Evolutionary conservation across 1,284 basidiomycete genomes (phyloP), one percentile per base, ranked within the genome.

Genomic region (Stygiomarasmius scandens): DNA sequence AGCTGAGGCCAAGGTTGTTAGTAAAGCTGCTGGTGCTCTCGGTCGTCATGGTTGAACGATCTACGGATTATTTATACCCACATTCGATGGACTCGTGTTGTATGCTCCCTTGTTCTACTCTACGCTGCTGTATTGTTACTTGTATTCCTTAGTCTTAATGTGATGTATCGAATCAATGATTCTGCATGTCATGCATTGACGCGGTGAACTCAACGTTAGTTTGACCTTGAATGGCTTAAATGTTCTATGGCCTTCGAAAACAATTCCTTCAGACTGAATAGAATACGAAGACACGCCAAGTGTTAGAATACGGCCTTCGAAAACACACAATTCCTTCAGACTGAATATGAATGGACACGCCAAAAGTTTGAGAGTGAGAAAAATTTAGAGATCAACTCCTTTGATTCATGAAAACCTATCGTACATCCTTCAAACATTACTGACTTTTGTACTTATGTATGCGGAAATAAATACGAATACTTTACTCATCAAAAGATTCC

Each of bases 1-100:
- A 64, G 78, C 77, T 23, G 82, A 85, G 62, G 79, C 80, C 2
- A 84, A 83, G 69, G 72, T 72, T 24, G 79, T 88, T 63, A 80
- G 74, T 69, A 85, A 82, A 72, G 78, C 71, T 55, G 79, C 80
- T 11, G 75, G 76, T 52, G 74, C 75, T 45, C 78, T 87, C 54
- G 85, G 85, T 14, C 76, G 84, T 25, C 82, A 85, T 64, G 82
- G 79, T 20, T 77, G 65, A 77, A 38, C 41, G 14, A 10, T 10
- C 14, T 11, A n/a, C n/a, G n/a, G n/a, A n/a, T 20, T n/a, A 38
- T 22, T 22, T 46, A 54, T 54, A 54, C 43, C 52, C 41, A 4
- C n/a, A 5, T 12, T 41, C 5, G 38, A 34, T 34, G 8, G 8
- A 34, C n/a, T 34, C 32, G 8, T 14, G 32, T 8, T 34, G 32